Evolutionary conservation across 768 basidiomycete genomes (phyloP).

Genomic region (Mycena metata): DNA sequence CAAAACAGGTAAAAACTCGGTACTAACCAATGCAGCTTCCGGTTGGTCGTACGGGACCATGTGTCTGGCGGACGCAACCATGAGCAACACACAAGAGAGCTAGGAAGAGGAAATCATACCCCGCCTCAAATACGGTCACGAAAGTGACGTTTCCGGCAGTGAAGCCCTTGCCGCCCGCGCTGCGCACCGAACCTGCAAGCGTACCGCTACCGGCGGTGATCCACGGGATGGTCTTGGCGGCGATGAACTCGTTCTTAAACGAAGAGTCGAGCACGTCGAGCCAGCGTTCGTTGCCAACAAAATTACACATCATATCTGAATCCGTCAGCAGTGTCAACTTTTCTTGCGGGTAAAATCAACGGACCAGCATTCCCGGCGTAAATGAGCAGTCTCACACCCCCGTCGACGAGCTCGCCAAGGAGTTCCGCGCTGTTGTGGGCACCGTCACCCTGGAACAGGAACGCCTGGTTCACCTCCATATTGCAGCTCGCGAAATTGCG

Average conservation of each 20-base stretch:
- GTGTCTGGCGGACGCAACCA: constrained; percentile 63
- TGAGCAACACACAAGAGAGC: constrained; percentile 6
- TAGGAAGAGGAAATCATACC: constrained; percentile 60
- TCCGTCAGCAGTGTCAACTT: constrained; percentile 35
- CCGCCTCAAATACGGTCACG: constrained; percentile 82
- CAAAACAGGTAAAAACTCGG: too few relatives aligned
- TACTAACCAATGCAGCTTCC: constrained; percentile 76
- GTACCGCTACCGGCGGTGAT: constrained; percentile 63
- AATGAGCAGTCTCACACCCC: constrained; percentile 86
- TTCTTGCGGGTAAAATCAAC: constrained; percentile 41
- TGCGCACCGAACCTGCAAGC: constrained; percentile 76
- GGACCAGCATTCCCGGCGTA: constrained; percentile 90
- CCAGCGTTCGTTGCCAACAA: constrained; percentile 86
- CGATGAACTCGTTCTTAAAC: constrained; percentile 73
- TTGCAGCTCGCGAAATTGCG: constrained; percentile 80
- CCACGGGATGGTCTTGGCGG: constrained; percentile 68
- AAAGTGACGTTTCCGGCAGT: constrained; percentile 90
- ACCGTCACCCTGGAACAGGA: constrained; percentile 86
- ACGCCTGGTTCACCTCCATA: constrained; percentile 84
- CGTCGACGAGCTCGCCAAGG: constrained; percentile 84
- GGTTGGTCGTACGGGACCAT: constrained; percentile 95
- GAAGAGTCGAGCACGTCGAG: constrained; percentile 70
- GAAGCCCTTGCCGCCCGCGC: constrained; percentile 72
- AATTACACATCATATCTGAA: constrained; percentile 91
- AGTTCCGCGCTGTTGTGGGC: constrained; percentile 86